These are phyloP conservation scores for Curvularia spicifera DNA, from an alignment of 2,329 filamentous ascomycete genomes.

Conservation along the genomic window DNA sequence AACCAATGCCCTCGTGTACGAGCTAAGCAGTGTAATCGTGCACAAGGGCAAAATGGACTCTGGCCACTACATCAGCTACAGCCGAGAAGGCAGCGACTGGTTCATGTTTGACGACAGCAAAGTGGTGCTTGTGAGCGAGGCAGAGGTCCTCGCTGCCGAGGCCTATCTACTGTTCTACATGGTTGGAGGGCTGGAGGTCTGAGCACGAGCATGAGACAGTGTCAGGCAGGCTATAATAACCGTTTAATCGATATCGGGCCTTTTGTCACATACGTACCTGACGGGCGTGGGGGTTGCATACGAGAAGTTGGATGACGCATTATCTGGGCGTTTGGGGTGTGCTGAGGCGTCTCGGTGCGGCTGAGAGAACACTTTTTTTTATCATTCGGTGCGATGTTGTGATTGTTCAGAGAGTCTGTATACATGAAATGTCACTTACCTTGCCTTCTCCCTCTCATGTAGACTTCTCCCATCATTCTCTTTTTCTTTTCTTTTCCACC, in stretches of 20 bases:
- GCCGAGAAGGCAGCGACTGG: constrained; percentile 84
- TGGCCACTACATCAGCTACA: constrained; percentile 92
- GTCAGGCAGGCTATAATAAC: not conserved
- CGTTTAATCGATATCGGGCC: not conserved
- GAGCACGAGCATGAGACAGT: constrained; percentile 1
- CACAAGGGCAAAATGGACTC: constrained; percentile 93
- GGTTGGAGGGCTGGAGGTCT: constrained; percentile 43
- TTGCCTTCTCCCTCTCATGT: not conserved
- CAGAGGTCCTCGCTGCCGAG: constrained; percentile 83
- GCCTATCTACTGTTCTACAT: constrained; percentile 90
- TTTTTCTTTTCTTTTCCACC: no score
- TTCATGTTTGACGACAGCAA: constrained; percentile 96
- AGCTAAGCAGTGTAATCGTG: constrained; percentile 87
- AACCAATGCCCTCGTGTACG: constrained; percentile 72
- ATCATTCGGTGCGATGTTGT: not conserved
- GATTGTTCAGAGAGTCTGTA: not conserved
- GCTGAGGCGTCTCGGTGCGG: not conserved
- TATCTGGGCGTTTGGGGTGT: not conserved
- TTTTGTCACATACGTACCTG: not conserved
- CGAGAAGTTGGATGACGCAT: not conserved
- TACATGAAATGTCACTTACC: not conserved
- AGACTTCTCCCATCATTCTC: no score
- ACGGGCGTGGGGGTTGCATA: not conserved
- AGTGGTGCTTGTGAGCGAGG: constrained; percentile 81
- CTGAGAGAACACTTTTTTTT: not conserved